Evolutionary conservation across 2,329 filamentous ascomycete species (phyloP), one percentile per base, ranked within the genome.

Genomic region (Fusarium haematococcum): DNA sequence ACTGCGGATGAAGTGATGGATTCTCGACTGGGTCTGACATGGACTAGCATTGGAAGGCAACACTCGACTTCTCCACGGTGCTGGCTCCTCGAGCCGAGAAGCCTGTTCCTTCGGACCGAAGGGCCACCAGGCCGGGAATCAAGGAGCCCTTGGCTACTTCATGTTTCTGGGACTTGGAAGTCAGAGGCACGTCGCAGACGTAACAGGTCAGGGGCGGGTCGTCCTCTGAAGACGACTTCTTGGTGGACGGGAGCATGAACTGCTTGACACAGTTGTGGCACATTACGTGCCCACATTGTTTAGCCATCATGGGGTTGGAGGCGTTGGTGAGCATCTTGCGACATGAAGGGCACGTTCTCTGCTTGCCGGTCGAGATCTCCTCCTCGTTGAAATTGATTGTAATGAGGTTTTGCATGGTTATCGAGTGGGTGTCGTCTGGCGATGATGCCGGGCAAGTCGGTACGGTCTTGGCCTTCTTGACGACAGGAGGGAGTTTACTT

Each of bases 231-330:
- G 80, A 77, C 14, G 76, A 69, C 25, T 83, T 79, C 68, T 83
- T 86, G 75, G 79, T 86, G 65, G 83, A 85, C 48, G 91, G 88
- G 9, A 88, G 88, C 87, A 98, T 92, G 82, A 98, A 97, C 79
- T 95, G 93, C 64, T 92, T 89, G 18, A 95, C 92, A 79, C 96
- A 98, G 43, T 89, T 92, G 78, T 93, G 92, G 83, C 96, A 99
- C 25, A 98, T 84, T 1, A 98, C 95, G 81, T 99, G 96, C 0
- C 96, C 96, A 79, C 96, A 99, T 0, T 94, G 94, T 81, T 94
- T 95, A 2, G 94, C 92, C 61, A 98, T 86, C 81, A 95, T 90
- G 1, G 95, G 94, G 80, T 93, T 94, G 5, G 94, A 93, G 4
- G 93, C 89, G 80, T 98, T 98, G 56, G 90, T 93, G 14, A 98